Evolutionary conservation across 2,329 filamentous ascomycete genomes (phyloP).

Genomic region (Myriosclerotinia curreyana): DNA sequence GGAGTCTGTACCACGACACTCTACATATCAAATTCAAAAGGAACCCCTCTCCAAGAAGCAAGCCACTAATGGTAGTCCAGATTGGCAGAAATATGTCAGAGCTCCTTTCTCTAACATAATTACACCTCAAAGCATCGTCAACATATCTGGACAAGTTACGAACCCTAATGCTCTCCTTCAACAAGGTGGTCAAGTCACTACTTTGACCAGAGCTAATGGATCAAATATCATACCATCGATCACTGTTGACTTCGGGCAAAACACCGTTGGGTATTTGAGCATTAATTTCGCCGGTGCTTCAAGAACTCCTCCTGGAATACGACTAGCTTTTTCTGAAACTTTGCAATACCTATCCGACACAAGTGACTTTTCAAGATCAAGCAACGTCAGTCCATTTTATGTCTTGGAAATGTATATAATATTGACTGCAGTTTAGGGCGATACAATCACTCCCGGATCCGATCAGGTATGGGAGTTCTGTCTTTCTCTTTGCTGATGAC

Average conservation of each 20-base stretch:
- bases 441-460: constrained; percentile 46
- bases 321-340: constrained; percentile 50
- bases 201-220: constrained; percentile 36
- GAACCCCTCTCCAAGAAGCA: neutral
- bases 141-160: constrained; percentile 42
- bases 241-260: constrained; percentile 51
- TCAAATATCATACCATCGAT: constrained; percentile 39
- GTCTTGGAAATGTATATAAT: neutral
- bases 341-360: constrained; percentile 45
- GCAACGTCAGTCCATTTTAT: constrained; percentile 41
- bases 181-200: constrained; percentile 35
- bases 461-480: constrained; percentile 44
- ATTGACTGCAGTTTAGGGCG: constrained; percentile 31
- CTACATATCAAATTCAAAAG: neutral
- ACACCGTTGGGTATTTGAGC: constrained; percentile 45
- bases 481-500: neutral
- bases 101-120: constrained; percentile 40
- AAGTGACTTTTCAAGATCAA: constrained; percentile 50
- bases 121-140: constrained; percentile 39
- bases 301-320: constrained; percentile 41
- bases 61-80: neutral
- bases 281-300: constrained; percentile 44
- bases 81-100: constrained; percentile 45
- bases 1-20: constrained; percentile 3
- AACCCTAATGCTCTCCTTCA: constrained; percentile 41